Evolutionary conservation across 75 land plant genomes (phyloP), one percentile per base, ranked within the genome.

Genomic region (Pinus taeda): DNA sequence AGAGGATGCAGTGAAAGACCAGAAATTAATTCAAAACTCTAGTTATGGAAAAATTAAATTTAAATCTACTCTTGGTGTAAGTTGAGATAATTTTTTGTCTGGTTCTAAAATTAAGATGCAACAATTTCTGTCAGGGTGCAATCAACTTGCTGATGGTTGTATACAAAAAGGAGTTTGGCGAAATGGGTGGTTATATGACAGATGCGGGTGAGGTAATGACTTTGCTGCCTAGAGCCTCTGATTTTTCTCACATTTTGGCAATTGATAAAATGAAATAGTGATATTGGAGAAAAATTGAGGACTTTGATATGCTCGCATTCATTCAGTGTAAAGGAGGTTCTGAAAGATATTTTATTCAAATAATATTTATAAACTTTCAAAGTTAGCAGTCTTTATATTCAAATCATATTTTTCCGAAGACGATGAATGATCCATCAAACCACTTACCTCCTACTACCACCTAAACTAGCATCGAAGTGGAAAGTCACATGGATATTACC

Each of bases 121-220:
- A 49, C 55, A 9, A 6, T 22, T 73, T 56, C 21, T 33, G 74
- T 29, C 82, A 96, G 99, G 99, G 99, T 79, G 98, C 98, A 65
- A 94, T 96, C 65, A 85, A 84, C 81, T 77, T 96, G 60, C 81
- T 96, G 74, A 92, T 96, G 95, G 49, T 59, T 74, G 82, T 94
- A 22, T 96, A 96, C 81, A 92, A 79, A 75, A 90, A 79, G 75
- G 90, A 94, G 70, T 96, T 96, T 80, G n/a, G 74, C 13, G 75
- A 85, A 17, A 92, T 96, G 88, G 99, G 99, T 78, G 99, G 99
- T 53, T 96, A 96, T 83, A 86, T 96, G 56, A 94, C 93, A 18
- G 90, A 92, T 67, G 87, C 83, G 57, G 95, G 98, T 78, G 93
- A 92, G 90, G 99, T 96, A 90, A 83, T 53, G 59, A 76, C 36